A percentile compares a stretch with the other conserved stretches of the same genome.
Conservation (phyloP, 2,329 filamentous ascomycete genomes). For the Acarospora socialis region DNA sequence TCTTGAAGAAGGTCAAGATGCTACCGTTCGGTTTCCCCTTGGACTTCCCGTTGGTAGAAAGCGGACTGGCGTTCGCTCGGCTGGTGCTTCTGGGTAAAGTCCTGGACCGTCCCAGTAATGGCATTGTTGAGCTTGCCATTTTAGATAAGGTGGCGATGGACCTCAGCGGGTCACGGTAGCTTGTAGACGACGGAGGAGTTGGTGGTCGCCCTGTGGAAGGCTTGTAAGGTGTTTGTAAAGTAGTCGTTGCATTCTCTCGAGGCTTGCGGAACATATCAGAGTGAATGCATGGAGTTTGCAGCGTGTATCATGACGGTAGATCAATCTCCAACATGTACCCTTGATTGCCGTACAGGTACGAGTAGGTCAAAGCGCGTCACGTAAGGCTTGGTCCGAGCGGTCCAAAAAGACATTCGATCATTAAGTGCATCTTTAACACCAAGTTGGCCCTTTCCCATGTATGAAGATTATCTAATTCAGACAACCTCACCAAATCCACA, state of each 20-base stretch:
- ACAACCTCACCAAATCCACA: no score
- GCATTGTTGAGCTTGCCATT: slow-evolving; percentile 16
- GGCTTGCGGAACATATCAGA: slow-evolving; percentile 40
- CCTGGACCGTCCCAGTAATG: slow-evolving; percentile 7
- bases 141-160: slow-evolving; percentile 7
- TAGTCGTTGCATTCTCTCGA: slow-evolving; percentile 27
- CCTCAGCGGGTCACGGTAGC: slow-evolving; percentile 12
- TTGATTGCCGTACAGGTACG: no score
- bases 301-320: no score
- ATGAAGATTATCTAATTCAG: no score
- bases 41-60: slow-evolving; percentile 5
- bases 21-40: slow-evolving; percentile 40
- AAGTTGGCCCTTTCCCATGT: no score
- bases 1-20: slow-evolving; percentile 64
- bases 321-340: no score
- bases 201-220: slow-evolving; percentile 38
- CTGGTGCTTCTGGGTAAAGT: slow-evolving; percentile 5
- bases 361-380: no score
- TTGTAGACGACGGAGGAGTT: slow-evolving; percentile 29
- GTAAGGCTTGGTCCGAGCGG: no score
- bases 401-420: no score
- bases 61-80: neutral
- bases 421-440: no score
- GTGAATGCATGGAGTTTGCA: no score
- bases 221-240: slow-evolving; percentile 20